Base-by-base conservation (phyloP, 2,329 filamentous ascomycete species). In the Aureobasidium namibiae region DNA sequence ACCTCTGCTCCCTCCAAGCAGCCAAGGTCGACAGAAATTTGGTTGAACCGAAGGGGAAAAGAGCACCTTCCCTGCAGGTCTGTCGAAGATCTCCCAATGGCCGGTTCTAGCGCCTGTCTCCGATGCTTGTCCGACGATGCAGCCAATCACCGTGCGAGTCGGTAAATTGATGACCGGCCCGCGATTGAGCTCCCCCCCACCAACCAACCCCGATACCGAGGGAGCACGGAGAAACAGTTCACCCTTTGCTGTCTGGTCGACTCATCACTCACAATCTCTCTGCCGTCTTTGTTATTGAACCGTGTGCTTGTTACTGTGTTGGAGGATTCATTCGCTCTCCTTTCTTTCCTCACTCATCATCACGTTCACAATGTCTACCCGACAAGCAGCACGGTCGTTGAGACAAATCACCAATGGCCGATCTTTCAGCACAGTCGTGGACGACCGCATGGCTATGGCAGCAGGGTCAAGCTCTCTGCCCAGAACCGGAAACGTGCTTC, bases 401-500 rank as follows among this genome's bases (percentile, higher is more conserved):
- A 58, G 59, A 58, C 60, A 61, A 44, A 34, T 63, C 52, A 24
- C 53, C n/a, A 61, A 64, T 53, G 49, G 62, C 29, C 65, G 69
- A 13, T 60, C 61, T 11, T 70, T 72, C 65, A 70, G 68, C 66
- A 72, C 70, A 5, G 67, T 69, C 13, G 66, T 71, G 48, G 67
- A 72, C 62, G 69, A 72, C 61, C 63, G 68, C 67, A 64, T 66
- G 66, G 33, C 68, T 63, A 33, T 64, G 67, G 41, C 63, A 62
- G 50, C 62, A 59, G 50, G 56, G 60, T 24, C 63, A 63, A 59
- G 65, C 64, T 61, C 65, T 11, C 58, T 66, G 18, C 64, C 65
- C 29, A 62, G 58, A 21, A 53, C 59, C 24, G 58, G 66, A 39
- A 66, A 62, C 60, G 70, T 70, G 50, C 69, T 79, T 50, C 69